Percentiles rank a stretch among this genome's conserved stretches.
These are phyloP conservation scores for Ligustrum vulgare DNA, from an alignment of 257 asterid genomes.

Conservation along the genomic window DNA sequence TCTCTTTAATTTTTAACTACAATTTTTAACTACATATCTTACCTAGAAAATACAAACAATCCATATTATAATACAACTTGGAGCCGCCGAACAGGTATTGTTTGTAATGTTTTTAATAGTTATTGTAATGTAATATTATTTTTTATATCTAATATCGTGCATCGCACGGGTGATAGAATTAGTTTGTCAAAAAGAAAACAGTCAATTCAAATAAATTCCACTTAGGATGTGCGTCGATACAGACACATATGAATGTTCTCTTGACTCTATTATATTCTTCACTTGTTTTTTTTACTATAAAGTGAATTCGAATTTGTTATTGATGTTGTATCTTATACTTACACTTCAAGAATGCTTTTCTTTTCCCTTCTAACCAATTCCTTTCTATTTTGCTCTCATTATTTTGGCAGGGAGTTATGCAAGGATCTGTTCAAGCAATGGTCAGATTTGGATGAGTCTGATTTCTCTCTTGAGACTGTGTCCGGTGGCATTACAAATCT, in stretches of 20 bases:
- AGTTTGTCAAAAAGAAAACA: slow-evolving; percentile 3
- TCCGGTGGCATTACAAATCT: slow-evolving; percentile 98
- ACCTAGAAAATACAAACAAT: too few relatives aligned
- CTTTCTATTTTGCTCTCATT: slow-evolving; percentile 14
- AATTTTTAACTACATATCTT: too few relatives aligned
- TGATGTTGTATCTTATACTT: background rate
- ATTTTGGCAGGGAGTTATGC: slow-evolving; percentile 67
- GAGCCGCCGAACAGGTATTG: too few relatives aligned
- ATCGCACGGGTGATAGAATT: too few relatives aligned
- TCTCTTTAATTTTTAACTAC: too few relatives aligned
- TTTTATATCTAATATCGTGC: too few relatives aligned
- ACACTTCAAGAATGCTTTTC: background rate
- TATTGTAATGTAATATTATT: too few relatives aligned
- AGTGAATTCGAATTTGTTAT: background rate
- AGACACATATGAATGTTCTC: slow-evolving; percentile 3
- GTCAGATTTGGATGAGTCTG: slow-evolving; percentile 70
- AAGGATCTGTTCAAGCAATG: slow-evolving; percentile 83
- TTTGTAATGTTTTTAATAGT: too few relatives aligned
- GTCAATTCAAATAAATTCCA: slow-evolving; percentile 8
- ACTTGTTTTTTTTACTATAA: background rate
- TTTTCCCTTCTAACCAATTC: background rate
- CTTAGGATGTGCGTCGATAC: background rate
- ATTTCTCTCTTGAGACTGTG: slow-evolving; percentile 72
- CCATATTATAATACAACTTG: too few relatives aligned
- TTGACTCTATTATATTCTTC: slow-evolving; percentile 11